These are phyloP conservation scores for Allomyces javanicus DNA, from an alignment of 192 early-diverging fungal genomes.

Conservation along the genomic window DNA sequence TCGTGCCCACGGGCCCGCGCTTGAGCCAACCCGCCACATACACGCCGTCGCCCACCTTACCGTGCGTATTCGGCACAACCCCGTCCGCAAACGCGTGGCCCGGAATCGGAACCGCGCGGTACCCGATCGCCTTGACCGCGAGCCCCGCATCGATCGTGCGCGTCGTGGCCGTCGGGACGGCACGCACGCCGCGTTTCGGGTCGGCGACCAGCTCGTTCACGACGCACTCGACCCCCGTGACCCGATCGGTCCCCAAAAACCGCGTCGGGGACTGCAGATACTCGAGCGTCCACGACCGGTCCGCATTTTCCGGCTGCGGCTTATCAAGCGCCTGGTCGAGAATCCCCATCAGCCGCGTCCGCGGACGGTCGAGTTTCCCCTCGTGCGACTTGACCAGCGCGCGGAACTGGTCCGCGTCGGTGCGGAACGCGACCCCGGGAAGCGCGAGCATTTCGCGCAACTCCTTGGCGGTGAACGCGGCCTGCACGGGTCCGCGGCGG, in stretches of 20 bases:
- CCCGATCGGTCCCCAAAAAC: constrained; percentile 3
- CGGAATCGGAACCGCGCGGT: constrained; percentile 44
- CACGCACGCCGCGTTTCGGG: constrained; percentile 10
- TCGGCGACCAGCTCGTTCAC: constrained; percentile 49
- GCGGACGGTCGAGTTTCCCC: constrained; percentile 24
- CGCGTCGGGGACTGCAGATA: constrained; percentile 38
- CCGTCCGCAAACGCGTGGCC: constrained; percentile 62
- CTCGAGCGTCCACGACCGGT: constrained; percentile 45
- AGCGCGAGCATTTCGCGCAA: constrained; percentile 77
- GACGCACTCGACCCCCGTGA: constrained; percentile 23
- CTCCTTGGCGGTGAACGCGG: constrained; percentile 86
- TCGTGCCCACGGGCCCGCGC: constrained; percentile 77
- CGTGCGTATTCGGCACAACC: constrained; percentile 61
- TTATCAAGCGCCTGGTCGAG: constrained; percentile 14
- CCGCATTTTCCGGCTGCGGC: not conserved
- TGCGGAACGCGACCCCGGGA: constrained; percentile 34
- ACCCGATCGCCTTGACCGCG: constrained; percentile 69
- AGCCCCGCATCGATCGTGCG: constrained; percentile 41
- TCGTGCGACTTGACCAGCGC: constrained; percentile 24
- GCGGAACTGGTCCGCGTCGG: constrained; percentile 29
- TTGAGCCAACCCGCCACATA: constrained; percentile 94
- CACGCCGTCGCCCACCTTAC: constrained; percentile 47
- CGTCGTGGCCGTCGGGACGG: constrained; percentile 37
- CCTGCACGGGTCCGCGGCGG: constrained; percentile 80
- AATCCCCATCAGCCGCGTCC: constrained; percentile 71